A percentile compares a stretch with the other conserved stretches of the same genome.
Evolutionary conservation across 495 filamentous ascomycete species (phyloP).

Genomic region (Aspergillus coremiiformis): DNA sequence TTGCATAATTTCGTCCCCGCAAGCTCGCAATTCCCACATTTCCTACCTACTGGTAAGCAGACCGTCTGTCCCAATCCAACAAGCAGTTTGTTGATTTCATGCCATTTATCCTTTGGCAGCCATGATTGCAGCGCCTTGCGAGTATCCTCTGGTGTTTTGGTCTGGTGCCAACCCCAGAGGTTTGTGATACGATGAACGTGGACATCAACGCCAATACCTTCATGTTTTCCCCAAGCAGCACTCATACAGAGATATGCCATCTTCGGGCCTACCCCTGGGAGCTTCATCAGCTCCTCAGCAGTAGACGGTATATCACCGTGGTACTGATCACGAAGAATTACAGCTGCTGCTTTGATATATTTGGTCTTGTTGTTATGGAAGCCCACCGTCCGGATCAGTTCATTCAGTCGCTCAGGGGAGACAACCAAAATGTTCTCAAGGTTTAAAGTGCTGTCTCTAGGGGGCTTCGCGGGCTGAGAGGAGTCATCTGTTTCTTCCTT

Average conservation of each 20-base stretch:
- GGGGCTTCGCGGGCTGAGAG: slow-evolving; percentile 23
- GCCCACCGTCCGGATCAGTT: slow-evolving; percentile 75
- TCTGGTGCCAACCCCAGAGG: slow-evolving; percentile 89
- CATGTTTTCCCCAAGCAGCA: slow-evolving; percentile 53
- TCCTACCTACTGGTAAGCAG: slow-evolving; percentile 71
- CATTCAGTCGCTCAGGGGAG: slow-evolving; percentile 60
- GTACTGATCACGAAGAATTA: slow-evolving; percentile 62
- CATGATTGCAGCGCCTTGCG: slow-evolving; percentile 68
- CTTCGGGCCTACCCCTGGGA: slow-evolving; percentile 93
- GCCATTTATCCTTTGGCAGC: slow-evolving; percentile 83
- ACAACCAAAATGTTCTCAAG: slow-evolving; percentile 74
- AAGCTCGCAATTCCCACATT: slow-evolving; percentile 77
- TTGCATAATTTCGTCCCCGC: slow-evolving; percentile 68
- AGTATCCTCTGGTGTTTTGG: slow-evolving; percentile 80
- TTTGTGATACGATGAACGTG: slow-evolving; percentile 88
- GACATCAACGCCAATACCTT: slow-evolving; percentile 61
- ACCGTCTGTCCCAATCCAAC: slow-evolving; percentile 88
- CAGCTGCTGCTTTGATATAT: slow-evolving; percentile 74
- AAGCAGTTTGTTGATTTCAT: slow-evolving; percentile 87
- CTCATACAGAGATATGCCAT: slow-evolving; percentile 93
- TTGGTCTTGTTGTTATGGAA: slow-evolving; percentile 96
- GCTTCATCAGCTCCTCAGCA: slow-evolving; percentile 63
- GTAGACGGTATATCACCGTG: slow-evolving; percentile 76
- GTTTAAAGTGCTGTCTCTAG: slow-evolving; percentile 52
- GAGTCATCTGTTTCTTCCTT: slow-evolving; percentile 12